These are phyloP conservation scores for Cladophialophora bantiana DNA, from an alignment of 2,329 filamentous ascomycete genomes.

Conservation along the genomic window DNA sequence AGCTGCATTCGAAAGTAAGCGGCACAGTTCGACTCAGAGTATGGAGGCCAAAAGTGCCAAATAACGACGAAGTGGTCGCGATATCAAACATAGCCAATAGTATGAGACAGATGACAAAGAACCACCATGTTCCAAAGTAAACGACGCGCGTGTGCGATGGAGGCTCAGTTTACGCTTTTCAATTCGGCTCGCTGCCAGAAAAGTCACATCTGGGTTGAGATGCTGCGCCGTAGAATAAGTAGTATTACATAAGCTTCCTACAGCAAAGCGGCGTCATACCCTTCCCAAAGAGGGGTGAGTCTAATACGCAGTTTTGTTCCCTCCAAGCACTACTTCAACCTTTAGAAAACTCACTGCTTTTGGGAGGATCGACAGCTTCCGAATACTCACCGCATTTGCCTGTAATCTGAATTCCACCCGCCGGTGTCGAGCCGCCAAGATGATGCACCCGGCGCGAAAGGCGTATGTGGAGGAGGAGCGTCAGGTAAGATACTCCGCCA, in stretches of 20 bases:
- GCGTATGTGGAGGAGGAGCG: slow-evolving; percentile 90
- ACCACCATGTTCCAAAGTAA: no score
- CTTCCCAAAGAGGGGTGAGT: not conserved
- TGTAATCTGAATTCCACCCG: not conserved
- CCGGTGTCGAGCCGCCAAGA: slow-evolving; percentile 44
- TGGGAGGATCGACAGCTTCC: not conserved
- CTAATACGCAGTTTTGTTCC: not conserved
- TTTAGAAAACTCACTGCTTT: not conserved
- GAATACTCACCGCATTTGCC: not conserved
- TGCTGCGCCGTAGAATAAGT: not conserved
- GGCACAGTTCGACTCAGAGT: no score
- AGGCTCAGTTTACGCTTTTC: no score
- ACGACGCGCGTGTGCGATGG: no score
- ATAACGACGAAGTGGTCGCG: no score
- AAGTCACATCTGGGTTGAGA: no score
- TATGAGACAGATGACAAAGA: no score
- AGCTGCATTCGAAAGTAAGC: no score
- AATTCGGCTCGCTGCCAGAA: no score
- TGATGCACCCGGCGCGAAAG: slow-evolving; percentile 85
- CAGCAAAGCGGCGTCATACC: not conserved
- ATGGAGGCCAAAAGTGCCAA: no score
- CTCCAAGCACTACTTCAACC: not conserved
- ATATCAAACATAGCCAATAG: no score
- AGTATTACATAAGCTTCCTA: not conserved
- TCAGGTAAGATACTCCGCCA: slow-evolving; percentile 62